Conservation (phyloP, 148 eudicot genomes). For the Amaranthus cruentus region DNA sequence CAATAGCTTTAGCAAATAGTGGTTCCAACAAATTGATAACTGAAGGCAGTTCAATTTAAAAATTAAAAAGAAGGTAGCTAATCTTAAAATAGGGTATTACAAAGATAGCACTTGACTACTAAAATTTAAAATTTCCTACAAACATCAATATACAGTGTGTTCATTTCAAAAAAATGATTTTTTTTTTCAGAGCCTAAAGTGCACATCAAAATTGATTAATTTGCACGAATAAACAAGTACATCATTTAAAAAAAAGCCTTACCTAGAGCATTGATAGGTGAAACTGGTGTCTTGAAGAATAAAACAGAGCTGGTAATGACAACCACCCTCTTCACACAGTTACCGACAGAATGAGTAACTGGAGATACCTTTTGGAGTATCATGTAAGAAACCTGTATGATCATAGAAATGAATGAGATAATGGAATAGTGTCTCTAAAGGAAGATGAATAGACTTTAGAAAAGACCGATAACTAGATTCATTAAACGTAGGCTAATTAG, state of each 20-base stretch:
- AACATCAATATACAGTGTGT: too few species aligned
- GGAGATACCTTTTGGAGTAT: constrained; percentile 90
- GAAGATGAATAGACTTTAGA: neutral
- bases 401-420: constrained; percentile 1
- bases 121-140: too few species aligned
- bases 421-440: neutral
- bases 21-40: too few species aligned
- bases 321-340: constrained; percentile 94
- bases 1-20: too few species aligned
- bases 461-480: neutral
- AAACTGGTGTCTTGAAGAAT: constrained; percentile 79
- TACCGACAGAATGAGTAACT: constrained; percentile 83
- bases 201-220: too few species aligned
- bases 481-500: neutral
- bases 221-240: neutral
- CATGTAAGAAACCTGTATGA: constrained; percentile 87
- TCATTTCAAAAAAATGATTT: too few species aligned
- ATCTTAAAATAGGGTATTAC: too few species aligned
- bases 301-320: constrained; percentile 83
- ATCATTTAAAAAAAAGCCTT: constrained; percentile 12
- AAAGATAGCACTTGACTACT: too few species aligned
- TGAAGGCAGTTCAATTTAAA: too few species aligned
- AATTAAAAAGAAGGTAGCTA: too few species aligned
- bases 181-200: too few species aligned
- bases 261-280: constrained; percentile 75